phyloP scores from a whole-genome alignment of 2,329 filamentous ascomycete genomes.

The Fusarium vanettenii region DNA sequence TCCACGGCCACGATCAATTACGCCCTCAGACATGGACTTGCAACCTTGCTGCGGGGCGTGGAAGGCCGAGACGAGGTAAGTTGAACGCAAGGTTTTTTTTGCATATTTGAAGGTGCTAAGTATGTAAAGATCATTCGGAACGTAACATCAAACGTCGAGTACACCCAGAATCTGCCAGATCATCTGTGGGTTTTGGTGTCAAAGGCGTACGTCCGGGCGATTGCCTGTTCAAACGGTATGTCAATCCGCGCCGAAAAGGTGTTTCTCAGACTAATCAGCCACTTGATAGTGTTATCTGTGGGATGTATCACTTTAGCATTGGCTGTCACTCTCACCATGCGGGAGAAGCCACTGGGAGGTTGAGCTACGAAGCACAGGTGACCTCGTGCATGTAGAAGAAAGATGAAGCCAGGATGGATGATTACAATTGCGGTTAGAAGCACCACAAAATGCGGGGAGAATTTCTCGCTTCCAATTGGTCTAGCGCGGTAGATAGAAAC shows the following conservation, averaged over 20 bases:
- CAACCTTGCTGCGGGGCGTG: accelerated
- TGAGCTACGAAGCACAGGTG: neutral
- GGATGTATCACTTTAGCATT: neutral
- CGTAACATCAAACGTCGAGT: neutral
- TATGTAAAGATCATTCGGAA: neutral
- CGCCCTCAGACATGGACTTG: neutral
- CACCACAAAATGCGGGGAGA: neutral
- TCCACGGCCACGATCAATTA: neutral
- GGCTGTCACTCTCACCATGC: neutral
- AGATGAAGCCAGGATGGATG: neutral
- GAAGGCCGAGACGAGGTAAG: neutral
- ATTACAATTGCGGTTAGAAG: neutral
- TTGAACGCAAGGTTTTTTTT: neutral
- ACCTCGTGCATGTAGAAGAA: neutral
- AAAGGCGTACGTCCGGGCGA: neutral
- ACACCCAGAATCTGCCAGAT: neutral
- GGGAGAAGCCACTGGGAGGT: neutral
- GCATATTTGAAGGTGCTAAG: neutral
- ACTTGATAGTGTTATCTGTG: neutral
- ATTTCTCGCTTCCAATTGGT: neutral
- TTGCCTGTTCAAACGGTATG: neutral
- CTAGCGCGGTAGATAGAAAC: neutral
- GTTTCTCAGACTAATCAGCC: accelerated
- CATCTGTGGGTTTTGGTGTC: neutral
- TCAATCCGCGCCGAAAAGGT: neutral